These are phyloP conservation scores for Xylaria telfairii DNA, from an alignment of 495 filamentous ascomycete species.

Conservation along the genomic window DNA sequence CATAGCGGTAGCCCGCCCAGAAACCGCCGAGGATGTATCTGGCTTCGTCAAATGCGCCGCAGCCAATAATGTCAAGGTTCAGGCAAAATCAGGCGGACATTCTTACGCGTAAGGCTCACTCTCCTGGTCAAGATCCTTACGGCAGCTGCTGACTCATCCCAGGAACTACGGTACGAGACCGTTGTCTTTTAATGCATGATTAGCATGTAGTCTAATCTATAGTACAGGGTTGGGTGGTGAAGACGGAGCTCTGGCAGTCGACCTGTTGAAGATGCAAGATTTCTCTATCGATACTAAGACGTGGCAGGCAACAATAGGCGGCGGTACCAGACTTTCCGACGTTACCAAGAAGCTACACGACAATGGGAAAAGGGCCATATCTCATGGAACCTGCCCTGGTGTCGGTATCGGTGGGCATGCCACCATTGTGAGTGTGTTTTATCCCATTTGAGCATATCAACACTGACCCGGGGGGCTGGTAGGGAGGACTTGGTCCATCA, in stretches of 20 bases:
- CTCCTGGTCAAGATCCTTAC: neutral
- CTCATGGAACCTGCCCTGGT: conserved; percentile 69
- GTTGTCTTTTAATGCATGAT: neutral
- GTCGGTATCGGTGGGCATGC: conserved; percentile 77
- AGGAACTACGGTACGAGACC: conserved; percentile 44
- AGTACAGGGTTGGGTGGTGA: conserved; percentile 59
- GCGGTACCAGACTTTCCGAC: conserved; percentile 67
- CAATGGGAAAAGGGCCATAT: conserved; percentile 66
- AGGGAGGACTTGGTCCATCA: conserved; percentile 60
- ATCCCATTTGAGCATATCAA: neutral
- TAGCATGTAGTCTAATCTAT: conserved; percentile 18
- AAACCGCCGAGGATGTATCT: conserved; percentile 62
- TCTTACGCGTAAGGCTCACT: conserved; percentile 60
- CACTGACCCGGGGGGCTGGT: conserved; percentile 21
- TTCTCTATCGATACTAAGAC: conserved; percentile 60
- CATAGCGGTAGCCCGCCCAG: conserved; percentile 66
- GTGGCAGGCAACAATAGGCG: conserved; percentile 67
- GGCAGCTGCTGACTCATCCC: conserved; percentile 19
- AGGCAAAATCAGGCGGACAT: conserved; percentile 75
- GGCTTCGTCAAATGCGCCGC: conserved; percentile 65
- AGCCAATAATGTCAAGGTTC: conserved; percentile 62
- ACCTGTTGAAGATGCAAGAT: conserved; percentile 61
- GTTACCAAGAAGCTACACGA: conserved; percentile 63
- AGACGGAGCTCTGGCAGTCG: conserved; percentile 63
- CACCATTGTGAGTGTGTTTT: conserved; percentile 54